Conservation (phyloP, 2,329 filamentous ascomycete species). For the Leptographium wingfieldii region DNA sequence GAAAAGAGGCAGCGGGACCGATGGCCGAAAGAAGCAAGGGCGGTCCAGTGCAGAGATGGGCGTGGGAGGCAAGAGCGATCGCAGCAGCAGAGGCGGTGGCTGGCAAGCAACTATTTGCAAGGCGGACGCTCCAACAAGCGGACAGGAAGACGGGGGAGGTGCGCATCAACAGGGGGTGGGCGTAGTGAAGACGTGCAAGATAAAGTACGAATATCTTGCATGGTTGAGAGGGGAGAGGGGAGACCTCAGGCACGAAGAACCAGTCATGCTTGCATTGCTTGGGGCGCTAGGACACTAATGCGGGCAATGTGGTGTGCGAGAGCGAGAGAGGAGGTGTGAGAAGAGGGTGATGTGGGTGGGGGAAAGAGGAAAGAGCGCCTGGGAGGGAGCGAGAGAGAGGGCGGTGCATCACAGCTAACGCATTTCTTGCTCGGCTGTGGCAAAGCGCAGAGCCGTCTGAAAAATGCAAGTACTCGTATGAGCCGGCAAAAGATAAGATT, state of each 20-base stretch:
- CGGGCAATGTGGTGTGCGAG: neutral
- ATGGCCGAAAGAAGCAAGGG: slow-evolving; percentile 1
- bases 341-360: neutral
- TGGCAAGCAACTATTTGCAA: neutral
- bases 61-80: neutral
- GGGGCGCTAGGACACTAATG: neutral
- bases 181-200: neutral
- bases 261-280: neutral
- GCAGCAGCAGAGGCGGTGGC: neutral
- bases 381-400: neutral
- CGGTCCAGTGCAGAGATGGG: neutral
- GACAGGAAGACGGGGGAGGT: neutral
- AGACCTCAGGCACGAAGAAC: neutral
- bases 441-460: no score
- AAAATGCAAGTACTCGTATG: no score
- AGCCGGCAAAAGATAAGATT: no score
- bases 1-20: slow-evolving; percentile 2
- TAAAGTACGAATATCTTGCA: neutral
- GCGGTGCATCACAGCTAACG: neutral
- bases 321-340: neutral
- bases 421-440: neutral
- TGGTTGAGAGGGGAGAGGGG: neutral
- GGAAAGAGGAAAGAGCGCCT: neutral
- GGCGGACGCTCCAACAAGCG: neutral
- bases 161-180: neutral